Conservation (phyloP, 257 asterid genomes). For the Striga asiatica region DNA sequence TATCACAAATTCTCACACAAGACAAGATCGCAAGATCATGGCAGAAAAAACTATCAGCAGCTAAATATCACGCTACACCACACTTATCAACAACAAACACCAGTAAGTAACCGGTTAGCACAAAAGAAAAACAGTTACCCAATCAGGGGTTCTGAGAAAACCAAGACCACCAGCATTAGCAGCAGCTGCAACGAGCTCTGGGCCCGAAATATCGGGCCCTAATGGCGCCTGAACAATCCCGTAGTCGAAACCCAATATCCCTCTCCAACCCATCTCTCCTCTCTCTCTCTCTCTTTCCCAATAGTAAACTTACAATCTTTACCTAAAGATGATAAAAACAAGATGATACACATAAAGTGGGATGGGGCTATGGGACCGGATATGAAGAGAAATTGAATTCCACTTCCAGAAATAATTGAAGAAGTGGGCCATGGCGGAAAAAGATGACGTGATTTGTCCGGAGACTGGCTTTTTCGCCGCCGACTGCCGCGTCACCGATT, state of each 20-base stretch:
- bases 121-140: conserved; percentile 27
- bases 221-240: conserved; percentile 90
- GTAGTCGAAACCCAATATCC: conserved; percentile 65
- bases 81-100: too few species aligned
- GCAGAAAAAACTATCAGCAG: too few species aligned
- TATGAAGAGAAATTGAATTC: neutral
- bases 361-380: neutral
- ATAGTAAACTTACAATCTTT: neutral
- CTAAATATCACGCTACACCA: too few species aligned
- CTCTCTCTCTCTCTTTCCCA: neutral
- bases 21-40: too few species aligned
- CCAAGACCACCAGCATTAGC: conserved; percentile 75
- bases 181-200: conserved; percentile 77
- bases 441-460: too few species aligned
- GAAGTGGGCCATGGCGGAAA: too few species aligned
- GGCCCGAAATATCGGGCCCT: conserved; percentile 83
- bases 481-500: too few species aligned
- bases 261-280: conserved; percentile 76
- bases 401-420: neutral
- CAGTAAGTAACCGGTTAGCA: too few species aligned
- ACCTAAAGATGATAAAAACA: neutral
- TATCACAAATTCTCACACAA: too few species aligned
- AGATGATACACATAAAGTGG: neutral
- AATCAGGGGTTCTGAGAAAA: conserved; percentile 65
- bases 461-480: too few species aligned